A percentile compares a stretch with the other conserved stretches of the same genome.
Evolutionary conservation across 306 rosid genomes (phyloP).

Genomic region (Cercis canadensis): DNA sequence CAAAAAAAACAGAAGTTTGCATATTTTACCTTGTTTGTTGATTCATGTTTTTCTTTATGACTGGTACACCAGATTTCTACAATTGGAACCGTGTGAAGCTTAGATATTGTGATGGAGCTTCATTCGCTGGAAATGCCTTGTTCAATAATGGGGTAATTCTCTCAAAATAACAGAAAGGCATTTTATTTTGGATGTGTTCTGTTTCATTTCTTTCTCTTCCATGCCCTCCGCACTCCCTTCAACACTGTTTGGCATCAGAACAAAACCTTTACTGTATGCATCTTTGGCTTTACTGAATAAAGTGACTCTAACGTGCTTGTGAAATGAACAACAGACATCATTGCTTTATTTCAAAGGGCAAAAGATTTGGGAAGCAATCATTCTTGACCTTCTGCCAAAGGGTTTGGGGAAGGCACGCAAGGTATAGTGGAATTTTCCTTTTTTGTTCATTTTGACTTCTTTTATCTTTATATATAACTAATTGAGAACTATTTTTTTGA

Average conservation of each 20-base stretch:
- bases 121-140: constrained; percentile 76
- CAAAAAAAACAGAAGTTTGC: background rate
- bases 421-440: constrained; percentile 47
- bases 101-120: constrained; percentile 96
- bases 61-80: constrained; percentile 76
- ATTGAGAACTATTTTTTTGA: too few species aligned
- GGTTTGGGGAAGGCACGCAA: constrained; percentile 76
- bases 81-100: constrained; percentile 98
- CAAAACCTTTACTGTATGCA: too few species aligned
- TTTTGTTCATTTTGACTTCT: background rate
- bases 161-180: too few species aligned
- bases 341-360: constrained; percentile 91
- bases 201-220: too few species aligned
- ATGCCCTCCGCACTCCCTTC: too few species aligned
- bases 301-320: constrained; percentile 34
- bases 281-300: constrained; percentile 4
- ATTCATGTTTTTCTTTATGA: constrained; percentile 14
- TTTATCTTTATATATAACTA: too few species aligned
- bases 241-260: too few species aligned
- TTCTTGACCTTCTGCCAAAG: constrained; percentile 83
- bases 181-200: too few species aligned
- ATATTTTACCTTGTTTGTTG: background rate
- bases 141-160: constrained; percentile 72
- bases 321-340: constrained; percentile 67
- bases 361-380: constrained; percentile 92